Evolutionary conservation across 2,329 filamentous ascomycete genomes (phyloP), one percentile per base, ranked within the genome.

Genomic region (Exophiala viscosa): DNA sequence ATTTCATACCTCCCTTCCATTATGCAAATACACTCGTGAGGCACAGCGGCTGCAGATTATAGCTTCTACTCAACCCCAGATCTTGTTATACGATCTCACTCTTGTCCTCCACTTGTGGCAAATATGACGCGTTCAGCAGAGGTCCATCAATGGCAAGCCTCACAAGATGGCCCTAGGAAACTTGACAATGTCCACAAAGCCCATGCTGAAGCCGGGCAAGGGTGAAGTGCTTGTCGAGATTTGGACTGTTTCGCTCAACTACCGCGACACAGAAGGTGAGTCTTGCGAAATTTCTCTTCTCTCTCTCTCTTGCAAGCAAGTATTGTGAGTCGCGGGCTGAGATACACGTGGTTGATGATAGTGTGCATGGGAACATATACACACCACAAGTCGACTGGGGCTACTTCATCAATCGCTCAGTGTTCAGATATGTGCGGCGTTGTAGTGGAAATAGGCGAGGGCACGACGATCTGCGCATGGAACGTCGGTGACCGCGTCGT

Each of bases 211-310:
- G 1, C 76, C 79, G 0, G 73, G 73, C 15, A 68, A 75, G 1
- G 74, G 75, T 1, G 80, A 85, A 54, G 63, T 81, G 3, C 76
- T 91, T 31, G 83, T 91, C 62, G 86, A 85, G 68, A 75, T 79
- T 1, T 61, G 71, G 6, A 73, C 70, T 5, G 76, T 73, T 1
- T 74, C 73, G 9, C 64, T 79, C 47, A 79, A 79, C 56, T 78
- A 77, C 53, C 70, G 76, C 14, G 76, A 79, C 36, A 60, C 77
- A 5, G 67, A 77, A 54, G 52, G 54, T 53, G 44, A 28, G 36
- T 14, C n/a, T n/a, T n/a, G n/a, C n/a, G n/a, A n/a, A n/a, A n/a
- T n/a, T n/a, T n/a, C n/a, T n/a, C n/a, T n/a, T n/a, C n/a, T n/a
- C n/a, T n/a, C n/a, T n/a, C n/a, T n/a, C n/a, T n/a, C n/a, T n/a